Evolutionary conservation across 176 grass and related monocot genomes (phyloP).

Genomic region (Paspalum vaginatum): DNA sequence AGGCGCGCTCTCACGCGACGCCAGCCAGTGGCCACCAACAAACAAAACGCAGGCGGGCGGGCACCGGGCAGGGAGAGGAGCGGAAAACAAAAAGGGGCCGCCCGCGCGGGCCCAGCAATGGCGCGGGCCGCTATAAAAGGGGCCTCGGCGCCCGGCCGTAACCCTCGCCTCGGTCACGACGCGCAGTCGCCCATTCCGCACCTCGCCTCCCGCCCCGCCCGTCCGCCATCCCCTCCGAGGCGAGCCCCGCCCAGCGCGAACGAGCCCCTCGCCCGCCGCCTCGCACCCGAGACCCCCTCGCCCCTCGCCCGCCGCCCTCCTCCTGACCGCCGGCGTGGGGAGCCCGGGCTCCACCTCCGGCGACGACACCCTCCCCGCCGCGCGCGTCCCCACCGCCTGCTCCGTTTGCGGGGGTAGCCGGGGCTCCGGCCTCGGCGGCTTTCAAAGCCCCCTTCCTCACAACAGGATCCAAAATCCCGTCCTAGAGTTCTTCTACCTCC

Average conservation of each 20-base stretch:
- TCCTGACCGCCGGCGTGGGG: conserved; percentile 91
- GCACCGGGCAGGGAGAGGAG: no score
- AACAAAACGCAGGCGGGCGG: neutral
- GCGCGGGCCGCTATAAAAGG: conserved; percentile 33
- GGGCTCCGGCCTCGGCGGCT: conserved; percentile 99
- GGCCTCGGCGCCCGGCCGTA: neutral
- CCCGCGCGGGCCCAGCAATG: conserved; percentile 21
- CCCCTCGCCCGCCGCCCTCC: neutral
- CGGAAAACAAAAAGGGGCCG: neutral
- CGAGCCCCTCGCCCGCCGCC: no score
- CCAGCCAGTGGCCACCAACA: no score
- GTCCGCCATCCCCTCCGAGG: no score
- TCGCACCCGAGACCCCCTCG: neutral
- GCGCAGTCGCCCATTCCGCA: conserved; percentile 28
- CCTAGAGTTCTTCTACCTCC: conserved; percentile 71
- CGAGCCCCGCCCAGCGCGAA: neutral
- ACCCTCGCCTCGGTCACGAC: conserved; percentile 43
- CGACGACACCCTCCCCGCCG: conserved; percentile 57
- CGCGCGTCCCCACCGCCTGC: conserved; percentile 55
- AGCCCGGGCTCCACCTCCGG: conserved; percentile 55
- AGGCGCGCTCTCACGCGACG: no score
- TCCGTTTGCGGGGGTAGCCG: conserved; percentile 98
- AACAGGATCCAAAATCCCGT: conserved; percentile 73
- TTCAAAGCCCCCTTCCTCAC: conserved; percentile 93
- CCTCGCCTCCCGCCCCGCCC: neutral